Evolutionary conservation across 768 basidiomycete species (phyloP), one percentile per base, ranked within the genome.

Genomic region (Lactarius vividus): DNA sequence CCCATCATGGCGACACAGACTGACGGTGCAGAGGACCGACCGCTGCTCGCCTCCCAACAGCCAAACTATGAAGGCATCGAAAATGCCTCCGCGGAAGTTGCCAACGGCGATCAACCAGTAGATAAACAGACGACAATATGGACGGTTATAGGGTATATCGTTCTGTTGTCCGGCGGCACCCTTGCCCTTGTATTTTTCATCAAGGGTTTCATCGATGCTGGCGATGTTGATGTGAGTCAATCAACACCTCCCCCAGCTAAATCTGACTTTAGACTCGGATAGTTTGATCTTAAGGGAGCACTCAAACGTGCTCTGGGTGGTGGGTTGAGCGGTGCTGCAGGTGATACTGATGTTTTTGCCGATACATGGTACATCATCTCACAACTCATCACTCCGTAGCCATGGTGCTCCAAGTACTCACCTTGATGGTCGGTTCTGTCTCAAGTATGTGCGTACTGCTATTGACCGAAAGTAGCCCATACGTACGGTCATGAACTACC

Each of bases 401-500:
- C 0, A 98, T 98, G 96, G 84, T 98, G 4, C 79, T 98, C 6
- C 96, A 98, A 74, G 96, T 98, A 20, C 75, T 97, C 59, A 85
- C 88, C 1, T 83, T 96, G 65, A 97, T 97, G 94, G 79, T 77
- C 69, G 58, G 65, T 55, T 42, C 16, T 26, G 28, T 59, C 52
- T 2, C 55, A 55, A 37, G 58, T 63, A 56, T 66, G 39, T 18
- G 65, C 42, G 70, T 63, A 66, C 49, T 66, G 15, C 29, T n/a
- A 42, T n/a, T 33, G 31, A 58, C 59, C 4, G 2, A 44, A 13
- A 52, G 15, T 61, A 89, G 89, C 94, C 94, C 6, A 76, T 96
- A n/a, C 85, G 94, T n/a, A 97, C 96, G 2, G 83, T 95, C 62
- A 98, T 98, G 96, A 98, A 98, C 80, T 97, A 92, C 74, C 94